These are phyloP conservation scores for Fusarium tuaranense DNA, from an alignment of 2,329 filamentous ascomycete species.

Conservation along the genomic window DNA sequence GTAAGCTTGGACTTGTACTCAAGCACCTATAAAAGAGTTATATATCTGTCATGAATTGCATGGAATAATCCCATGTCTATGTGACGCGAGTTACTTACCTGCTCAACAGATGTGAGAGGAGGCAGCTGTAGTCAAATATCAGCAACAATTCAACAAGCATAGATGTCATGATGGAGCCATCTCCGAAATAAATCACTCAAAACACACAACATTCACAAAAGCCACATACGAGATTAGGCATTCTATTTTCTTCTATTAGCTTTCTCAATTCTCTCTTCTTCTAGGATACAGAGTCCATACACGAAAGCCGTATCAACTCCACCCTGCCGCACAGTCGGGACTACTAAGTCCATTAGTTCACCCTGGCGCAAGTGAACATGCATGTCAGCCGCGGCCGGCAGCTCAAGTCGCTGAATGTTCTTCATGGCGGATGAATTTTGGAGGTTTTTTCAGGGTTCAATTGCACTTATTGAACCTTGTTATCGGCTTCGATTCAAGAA, in stretches of 20 bases:
- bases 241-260: constrained; percentile 47
- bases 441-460: constrained; percentile 1
- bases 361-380: constrained; percentile 79
- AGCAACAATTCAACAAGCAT: constrained; percentile 5
- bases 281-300: constrained; percentile 51
- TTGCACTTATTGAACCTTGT: constrained; percentile 8
- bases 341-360: constrained; percentile 69
- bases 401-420: constrained; percentile 56
- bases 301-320: constrained; percentile 72
- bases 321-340: constrained; percentile 65
- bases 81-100: constrained; percentile 18
- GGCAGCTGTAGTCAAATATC: constrained; percentile 21
- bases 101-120: constrained; percentile 31
- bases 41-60: not conserved
- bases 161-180: not conserved
- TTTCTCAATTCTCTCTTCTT: constrained; percentile 20
- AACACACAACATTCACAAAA: constrained; percentile 6
- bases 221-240: constrained; percentile 69
- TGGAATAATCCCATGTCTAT: not conserved
- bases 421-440: constrained; percentile 25
- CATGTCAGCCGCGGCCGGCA: constrained; percentile 75
- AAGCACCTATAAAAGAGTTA: constrained; percentile 60
- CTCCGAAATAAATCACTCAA: not conserved
- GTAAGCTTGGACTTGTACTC: constrained; percentile 73
- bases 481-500: not conserved